Percentiles rank a stretch among this genome's conserved stretches.
These are phyloP conservation scores for Trichopus zeylanicus DNA, from an alignment of 116 monocot species.

Conservation along the genomic window DNA sequence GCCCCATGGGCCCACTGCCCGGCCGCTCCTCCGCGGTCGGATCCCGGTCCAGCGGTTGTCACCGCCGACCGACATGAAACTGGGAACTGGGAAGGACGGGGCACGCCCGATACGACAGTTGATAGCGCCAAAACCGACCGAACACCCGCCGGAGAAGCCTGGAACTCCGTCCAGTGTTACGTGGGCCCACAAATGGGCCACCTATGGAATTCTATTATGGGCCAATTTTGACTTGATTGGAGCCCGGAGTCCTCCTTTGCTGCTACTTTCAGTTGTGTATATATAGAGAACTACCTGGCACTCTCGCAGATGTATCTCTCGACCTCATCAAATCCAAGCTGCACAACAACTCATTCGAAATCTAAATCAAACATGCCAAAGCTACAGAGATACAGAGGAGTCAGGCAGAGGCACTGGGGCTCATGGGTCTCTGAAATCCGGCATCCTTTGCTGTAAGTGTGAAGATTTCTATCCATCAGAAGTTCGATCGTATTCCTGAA, in stretches of 20 bases:
- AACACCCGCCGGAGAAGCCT: too few species aligned
- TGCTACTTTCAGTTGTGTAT: neutral
- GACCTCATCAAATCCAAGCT: neutral
- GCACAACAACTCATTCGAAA: too few species aligned
- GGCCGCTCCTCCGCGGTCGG: neutral
- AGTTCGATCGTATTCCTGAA: too few species aligned
- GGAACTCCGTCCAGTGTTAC: too few species aligned
- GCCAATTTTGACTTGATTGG: neutral
- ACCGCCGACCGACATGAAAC: neutral
- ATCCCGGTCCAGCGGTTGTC: neutral
- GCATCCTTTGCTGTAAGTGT: constrained; percentile 83
- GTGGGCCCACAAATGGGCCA: too few species aligned
- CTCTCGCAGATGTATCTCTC: too few species aligned
- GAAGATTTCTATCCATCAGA: too few species aligned
- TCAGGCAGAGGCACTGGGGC: constrained; percentile 97
- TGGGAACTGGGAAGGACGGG: too few species aligned
- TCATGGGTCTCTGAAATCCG: constrained; percentile 98
- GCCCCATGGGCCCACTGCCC: neutral
- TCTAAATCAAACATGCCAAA: constrained; percentile 39
- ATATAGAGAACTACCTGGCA: too few species aligned
- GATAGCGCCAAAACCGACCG: too few species aligned
- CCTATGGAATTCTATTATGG: too few species aligned
- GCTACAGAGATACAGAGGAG: constrained; percentile 79
- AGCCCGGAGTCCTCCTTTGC: neutral
- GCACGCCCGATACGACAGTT: too few species aligned